Percentiles rank a stretch among this genome's conserved stretches.
These are phyloP conservation scores for Scutellaria minor DNA, from an alignment of 257 asterid genomes.

Conservation along the genomic window DNA sequence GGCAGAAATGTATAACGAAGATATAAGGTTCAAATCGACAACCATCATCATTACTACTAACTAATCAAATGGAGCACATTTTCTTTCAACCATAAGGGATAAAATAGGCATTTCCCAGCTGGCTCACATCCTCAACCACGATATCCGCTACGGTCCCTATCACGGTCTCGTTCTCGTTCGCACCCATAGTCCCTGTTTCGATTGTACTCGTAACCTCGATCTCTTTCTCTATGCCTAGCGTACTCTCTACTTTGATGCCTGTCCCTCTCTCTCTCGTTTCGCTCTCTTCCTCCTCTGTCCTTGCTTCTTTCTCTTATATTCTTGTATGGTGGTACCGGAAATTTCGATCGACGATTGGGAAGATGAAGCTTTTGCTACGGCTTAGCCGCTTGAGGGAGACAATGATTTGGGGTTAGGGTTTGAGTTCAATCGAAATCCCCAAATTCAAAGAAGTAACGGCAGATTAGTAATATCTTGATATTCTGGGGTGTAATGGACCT, in stretches of 20 bases:
- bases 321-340: too few species aligned
- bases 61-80: slow-evolving; percentile 24
- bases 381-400: too few species aligned
- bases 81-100: slow-evolving; percentile 14
- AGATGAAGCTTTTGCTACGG: too few species aligned
- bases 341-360: too few species aligned
- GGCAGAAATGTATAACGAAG: slow-evolving; percentile 22
- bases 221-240: slow-evolving; percentile 71
- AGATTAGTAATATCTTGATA: too few species aligned
- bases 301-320: slow-evolving; percentile 70
- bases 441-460: too few species aligned
- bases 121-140: slow-evolving; percentile 43
- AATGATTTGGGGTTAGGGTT: too few species aligned
- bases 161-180: slow-evolving; percentile 63
- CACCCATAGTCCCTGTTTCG: slow-evolving; percentile 77
- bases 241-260: slow-evolving; percentile 74
- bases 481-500: too few species aligned
- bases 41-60: slow-evolving; percentile 4
- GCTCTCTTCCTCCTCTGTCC: slow-evolving; percentile 76
- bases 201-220: slow-evolving; percentile 60
- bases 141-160: slow-evolving; percentile 60
- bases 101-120: neutral
- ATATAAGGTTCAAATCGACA: neutral
- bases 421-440: too few species aligned
- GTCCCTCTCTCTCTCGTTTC: slow-evolving; percentile 71